Percentiles rank a stretch among this genome's conserved stretches.
Evolutionary conservation across 805 yeast species (phyloP).

Genomic region (Torulaspora maleeae): DNA sequence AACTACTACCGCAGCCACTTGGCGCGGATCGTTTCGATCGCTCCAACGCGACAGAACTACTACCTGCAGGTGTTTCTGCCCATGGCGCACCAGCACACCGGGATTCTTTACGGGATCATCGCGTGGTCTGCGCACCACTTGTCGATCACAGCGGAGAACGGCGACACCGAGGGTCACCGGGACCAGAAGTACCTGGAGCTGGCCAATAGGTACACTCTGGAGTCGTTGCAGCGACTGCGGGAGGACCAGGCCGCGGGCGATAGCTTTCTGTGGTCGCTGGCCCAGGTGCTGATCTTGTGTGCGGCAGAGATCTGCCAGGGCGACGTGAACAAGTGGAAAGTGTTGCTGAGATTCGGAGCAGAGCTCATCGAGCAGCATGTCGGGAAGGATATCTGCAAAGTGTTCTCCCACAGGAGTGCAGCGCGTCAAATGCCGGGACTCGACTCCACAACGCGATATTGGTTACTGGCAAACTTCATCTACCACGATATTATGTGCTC

Average conservation of each 20-base stretch:
- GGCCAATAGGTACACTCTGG: conserved; percentile 23
- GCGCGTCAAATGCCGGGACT: conserved; percentile 20
- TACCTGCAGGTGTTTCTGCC: conserved; percentile 49
- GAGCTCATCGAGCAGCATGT: conserved; percentile 57
- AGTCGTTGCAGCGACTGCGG: conserved; percentile 17
- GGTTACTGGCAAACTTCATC: conserved; percentile 73
- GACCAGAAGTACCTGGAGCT: conserved; percentile 16
- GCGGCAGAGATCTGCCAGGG: conserved; percentile 84
- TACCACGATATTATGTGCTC: conserved; percentile 74
- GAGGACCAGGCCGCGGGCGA: conserved; percentile 5
- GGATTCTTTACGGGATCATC: conserved; percentile 48
- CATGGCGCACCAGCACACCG: conserved; percentile 46
- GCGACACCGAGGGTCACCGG: conserved; percentile 7
- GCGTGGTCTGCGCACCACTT: conserved; percentile 50
- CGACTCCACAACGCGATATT: conserved; percentile 41
- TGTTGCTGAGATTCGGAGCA: conserved; percentile 61
- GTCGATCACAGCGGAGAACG: conserved; percentile 16
- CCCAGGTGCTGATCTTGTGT: conserved; percentile 61
- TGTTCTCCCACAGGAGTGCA: conserved; percentile 49
- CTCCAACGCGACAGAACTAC: conserved; percentile 47
- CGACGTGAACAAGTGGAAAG: conserved; percentile 72
- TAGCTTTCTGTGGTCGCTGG: conserved; percentile 37
- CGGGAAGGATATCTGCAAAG: conserved; percentile 42
- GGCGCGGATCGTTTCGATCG: conserved; percentile 45
- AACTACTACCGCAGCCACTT: conserved; percentile 48